phyloP scores from a whole-genome alignment of 352 stramenopile species.

The Globisporangium radiosum region DNA sequence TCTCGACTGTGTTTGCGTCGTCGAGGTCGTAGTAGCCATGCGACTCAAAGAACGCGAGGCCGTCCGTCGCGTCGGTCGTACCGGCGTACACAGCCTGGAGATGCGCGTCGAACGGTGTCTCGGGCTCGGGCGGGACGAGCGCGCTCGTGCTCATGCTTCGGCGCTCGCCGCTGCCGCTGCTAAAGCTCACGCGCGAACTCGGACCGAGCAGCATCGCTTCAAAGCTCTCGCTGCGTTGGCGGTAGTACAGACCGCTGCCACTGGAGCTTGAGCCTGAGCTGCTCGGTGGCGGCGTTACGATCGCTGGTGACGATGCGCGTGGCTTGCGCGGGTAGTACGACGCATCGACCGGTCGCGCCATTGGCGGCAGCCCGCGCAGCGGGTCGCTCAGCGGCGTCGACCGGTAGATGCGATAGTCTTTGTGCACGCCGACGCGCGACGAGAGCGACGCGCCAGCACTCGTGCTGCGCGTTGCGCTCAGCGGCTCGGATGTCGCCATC shows the following conservation, averaged over 20 bases:
- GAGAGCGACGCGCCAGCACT: conserved; percentile 10
- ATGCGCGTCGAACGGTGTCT: conserved; percentile 60
- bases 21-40: conserved; percentile 78
- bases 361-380: conserved; percentile 10
- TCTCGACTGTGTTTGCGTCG: conserved; percentile 76
- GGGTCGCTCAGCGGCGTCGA: conserved; percentile 14
- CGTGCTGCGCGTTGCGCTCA: conserved; percentile 9
- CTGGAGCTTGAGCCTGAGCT: background rate
- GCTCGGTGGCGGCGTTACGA: conserved; percentile 2
- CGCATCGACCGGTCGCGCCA: conserved; percentile 13
- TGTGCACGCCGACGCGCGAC: conserved; percentile 14
- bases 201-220: conserved; percentile 9
- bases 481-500: conserved; percentile 5
- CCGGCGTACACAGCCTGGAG: conserved; percentile 59
- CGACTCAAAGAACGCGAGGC: conserved; percentile 71
- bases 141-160: background rate
- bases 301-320: background rate
- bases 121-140: conserved; percentile 1
- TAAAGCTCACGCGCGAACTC: conserved; percentile 2
- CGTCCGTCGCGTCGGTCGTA: conserved; percentile 33
- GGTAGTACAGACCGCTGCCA: conserved; percentile 8
- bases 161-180: background rate
- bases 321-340: conserved; percentile 11
- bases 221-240: conserved; percentile 16
- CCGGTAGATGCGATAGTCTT: conserved; percentile 16